Conservation (phyloP, 202 grass and related monocot genomes). For the Panicum hallii region DNA sequence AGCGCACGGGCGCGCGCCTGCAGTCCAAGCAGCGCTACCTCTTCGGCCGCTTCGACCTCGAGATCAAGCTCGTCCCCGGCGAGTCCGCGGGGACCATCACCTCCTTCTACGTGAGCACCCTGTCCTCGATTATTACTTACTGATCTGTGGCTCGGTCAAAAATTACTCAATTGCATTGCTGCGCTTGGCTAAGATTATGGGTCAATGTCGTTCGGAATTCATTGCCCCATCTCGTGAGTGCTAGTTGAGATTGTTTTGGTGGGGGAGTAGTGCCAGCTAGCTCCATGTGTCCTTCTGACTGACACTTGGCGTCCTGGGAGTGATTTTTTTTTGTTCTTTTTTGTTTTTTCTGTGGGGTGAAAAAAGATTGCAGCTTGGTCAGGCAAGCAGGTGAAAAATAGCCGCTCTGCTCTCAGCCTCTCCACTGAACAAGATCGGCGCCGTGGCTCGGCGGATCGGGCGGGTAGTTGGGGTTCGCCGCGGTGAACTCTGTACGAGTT, state of each 20-base stretch:
- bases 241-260: no score
- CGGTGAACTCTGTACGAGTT: background rate
- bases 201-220: background rate
- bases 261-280: no score
- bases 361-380: no score
- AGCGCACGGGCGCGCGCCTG: constrained; percentile 51
- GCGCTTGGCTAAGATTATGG: background rate
- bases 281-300: no score
- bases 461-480: background rate
- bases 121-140: no score
- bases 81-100: constrained; percentile 85
- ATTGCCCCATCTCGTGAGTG: no score
- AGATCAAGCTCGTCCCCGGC: constrained; percentile 69
- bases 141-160: background rate
- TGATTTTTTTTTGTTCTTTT: no score
- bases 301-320: no score
- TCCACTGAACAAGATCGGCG: background rate
- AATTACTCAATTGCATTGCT: background rate
- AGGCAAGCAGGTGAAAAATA: background rate
- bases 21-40: constrained; percentile 71
- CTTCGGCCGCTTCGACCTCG: constrained; percentile 70
- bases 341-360: no score
- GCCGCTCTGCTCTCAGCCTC: background rate
- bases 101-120: constrained; percentile 72
- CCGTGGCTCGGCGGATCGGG: background rate